These are phyloP conservation scores for Fomitopsis palustris DNA, from an alignment of 1,284 basidiomycete genomes.

Conservation along the genomic window DNA sequence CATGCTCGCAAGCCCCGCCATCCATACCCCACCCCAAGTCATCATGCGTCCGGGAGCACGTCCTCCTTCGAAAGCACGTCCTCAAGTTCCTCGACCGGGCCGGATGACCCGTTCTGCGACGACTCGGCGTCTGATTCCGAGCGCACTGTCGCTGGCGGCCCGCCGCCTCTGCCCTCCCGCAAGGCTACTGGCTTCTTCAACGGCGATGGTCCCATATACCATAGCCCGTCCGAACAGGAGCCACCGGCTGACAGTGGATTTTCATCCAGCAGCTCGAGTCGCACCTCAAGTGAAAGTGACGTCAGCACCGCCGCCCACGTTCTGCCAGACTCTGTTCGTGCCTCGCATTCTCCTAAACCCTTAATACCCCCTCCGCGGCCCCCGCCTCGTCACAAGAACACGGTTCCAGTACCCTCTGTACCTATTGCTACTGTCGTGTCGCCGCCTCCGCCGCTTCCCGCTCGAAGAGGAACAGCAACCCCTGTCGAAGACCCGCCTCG, in stretches of 20 bases:
- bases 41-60: neutral
- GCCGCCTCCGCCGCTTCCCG: slow-evolving; percentile 31
- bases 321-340: slow-evolving; percentile 8
- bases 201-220: slow-evolving; percentile 3
- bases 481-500: slow-evolving; percentile 17
- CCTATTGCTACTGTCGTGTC: slow-evolving; percentile 12
- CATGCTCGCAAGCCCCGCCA: slow-evolving; percentile 1
- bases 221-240: slow-evolving; percentile 9
- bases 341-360: slow-evolving; percentile 15
- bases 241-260: slow-evolving; percentile 11
- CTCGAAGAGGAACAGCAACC: slow-evolving; percentile 18
- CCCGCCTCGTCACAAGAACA: slow-evolving; percentile 24
- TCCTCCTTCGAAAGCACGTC: slow-evolving; percentile 11
- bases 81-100: slow-evolving; percentile 8
- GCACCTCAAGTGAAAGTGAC: slow-evolving; percentile 17
- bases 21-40: slow-evolving; percentile 1
- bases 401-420: slow-evolving; percentile 10
- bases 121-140: slow-evolving; percentile 13
- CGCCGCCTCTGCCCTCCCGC: slow-evolving; percentile 19
- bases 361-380: slow-evolving; percentile 24
- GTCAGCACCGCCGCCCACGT: slow-evolving; percentile 11
- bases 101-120: slow-evolving; percentile 19
- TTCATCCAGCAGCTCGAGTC: slow-evolving; percentile 8
- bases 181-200: neutral
- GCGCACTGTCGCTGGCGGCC: slow-evolving; percentile 5